Base-by-base conservation (phyloP, 1,284 basidiomycete species). In the Cystobasidiaceae sp. region DNA sequence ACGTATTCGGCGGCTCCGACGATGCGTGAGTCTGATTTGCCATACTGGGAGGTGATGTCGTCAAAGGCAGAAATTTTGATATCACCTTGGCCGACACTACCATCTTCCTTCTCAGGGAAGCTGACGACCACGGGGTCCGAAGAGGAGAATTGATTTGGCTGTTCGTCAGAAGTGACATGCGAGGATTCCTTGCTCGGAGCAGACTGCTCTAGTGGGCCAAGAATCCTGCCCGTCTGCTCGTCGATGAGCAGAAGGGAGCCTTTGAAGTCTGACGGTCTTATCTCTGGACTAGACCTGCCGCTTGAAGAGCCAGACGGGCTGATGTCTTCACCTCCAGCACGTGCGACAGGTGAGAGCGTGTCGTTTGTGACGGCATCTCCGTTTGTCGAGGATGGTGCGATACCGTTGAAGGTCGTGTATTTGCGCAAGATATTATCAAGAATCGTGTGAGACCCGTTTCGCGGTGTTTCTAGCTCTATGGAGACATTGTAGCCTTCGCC, bases 1-100 rank as follows among this genome's bases (percentile, higher is more conserved):
- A 66, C 55, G 30, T 66, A 66, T 51, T 66, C 63, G 7, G 54
- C 63, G 4, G 63, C 63, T 33, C 63, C 63, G 8, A 66, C 43
- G 9, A 66, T 57, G 32, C 33, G 37, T 21, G 32, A 39, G 28
- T 59, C 55, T 1, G 55, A 50, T 33, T 66, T 57, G 4, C 63
- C 63, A 44, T 58, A 66, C 32, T 59, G 34, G 28, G 43, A 27
- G 3, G 44, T 66, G 25, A 66, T 27, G 33, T 66, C 46, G 25
- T 59, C 55, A 58, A 66, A 59, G 15, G 55, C 45, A 2, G 63
- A 66, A 1, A 66, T 55, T 43, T 49, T 41, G 17, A 66, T 37
- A 17, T 30, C 59, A 34, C 61, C 61, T 11, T 13, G 8, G 45
- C 11, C 23, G 46, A 52, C 51, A 44, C 46, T 46, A 46, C 28